Evolutionary conservation across 192 early-diverging fungal species (phyloP), one percentile per base, ranked within the genome.

Genomic region (Chytriomyces confervae): DNA sequence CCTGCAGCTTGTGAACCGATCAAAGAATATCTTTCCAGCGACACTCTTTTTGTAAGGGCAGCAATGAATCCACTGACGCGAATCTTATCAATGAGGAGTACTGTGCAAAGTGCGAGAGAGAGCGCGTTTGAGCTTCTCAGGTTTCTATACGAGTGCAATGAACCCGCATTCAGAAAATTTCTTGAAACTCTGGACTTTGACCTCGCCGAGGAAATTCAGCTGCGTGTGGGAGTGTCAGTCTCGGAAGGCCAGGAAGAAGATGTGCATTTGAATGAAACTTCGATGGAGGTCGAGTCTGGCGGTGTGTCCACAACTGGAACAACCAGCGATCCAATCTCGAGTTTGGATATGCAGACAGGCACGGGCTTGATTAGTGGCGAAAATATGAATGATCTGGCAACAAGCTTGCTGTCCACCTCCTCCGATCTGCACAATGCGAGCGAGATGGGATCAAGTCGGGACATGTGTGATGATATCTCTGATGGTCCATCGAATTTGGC

Each of bases 171-270:
- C 13, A 20, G 23, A 57, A 10, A 29, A 7, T 43, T 70, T 29
- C 45, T 70, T n/a, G 69, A 70, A 13, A 70, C 69, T 7, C 16
- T 70, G 50, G 69, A 70, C 29, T 70, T 70, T 49, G 69, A 70
- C 8, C 11, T 70, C 1, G 69, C 69, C 18, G 16, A 7, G 23
- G 48, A 50, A 27, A 51, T 70, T 53, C n/a, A 16, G 8, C 20
- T 23, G 23, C 20, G 13, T 5, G 27, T 70, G 8, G 69, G 69
- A 27, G 53, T 70, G 9, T 27, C 62, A 10, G 62, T 11, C n/a
- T 16, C 50, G 10, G 50, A 53, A 27, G 69, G 53, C 16, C 10
- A 3, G 27, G 50, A 53, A 11, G 53, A 57, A 36, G 36, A 36
- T 36, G 0, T 36, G 36, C 36, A 36, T 36, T 36, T 36, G 36